Evolutionary conservation across 306 rosid genomes (phyloP).

Genomic region (Prinsepia uniflora): DNA sequence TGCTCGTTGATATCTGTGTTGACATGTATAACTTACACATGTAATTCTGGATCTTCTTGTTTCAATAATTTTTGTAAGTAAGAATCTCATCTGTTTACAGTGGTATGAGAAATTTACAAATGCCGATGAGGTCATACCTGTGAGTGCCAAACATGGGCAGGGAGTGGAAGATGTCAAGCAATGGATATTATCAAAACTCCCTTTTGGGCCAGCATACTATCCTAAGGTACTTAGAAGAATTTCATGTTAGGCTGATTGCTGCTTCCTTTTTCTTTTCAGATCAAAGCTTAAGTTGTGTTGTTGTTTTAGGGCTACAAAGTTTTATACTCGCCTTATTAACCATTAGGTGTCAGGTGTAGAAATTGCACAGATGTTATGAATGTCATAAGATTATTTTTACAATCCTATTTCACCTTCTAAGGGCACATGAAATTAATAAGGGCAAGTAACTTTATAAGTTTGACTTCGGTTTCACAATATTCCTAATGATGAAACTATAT

Average conservation of each 20-base stretch:
- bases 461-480: not conserved
- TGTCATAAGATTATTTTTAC: not conserved
- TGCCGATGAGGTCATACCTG: slow-evolving; percentile 94
- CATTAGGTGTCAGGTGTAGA: not conserved
- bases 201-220: slow-evolving; percentile 83
- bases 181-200: slow-evolving; percentile 92
- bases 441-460: not conserved
- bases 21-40: slow-evolving; percentile 17
- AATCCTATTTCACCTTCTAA: not conserved
- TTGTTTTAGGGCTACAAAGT: not conserved
- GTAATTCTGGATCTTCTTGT: slow-evolving; percentile 18
- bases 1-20: slow-evolving; percentile 32
- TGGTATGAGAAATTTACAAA: slow-evolving; percentile 86
- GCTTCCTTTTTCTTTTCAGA: not conserved
- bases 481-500: not conserved
- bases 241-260: not conserved
- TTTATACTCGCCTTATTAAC: slow-evolving; percentile 2
- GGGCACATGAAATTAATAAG: not conserved
- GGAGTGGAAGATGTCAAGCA: slow-evolving; percentile 90
- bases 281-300: not conserved
- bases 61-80: not conserved
- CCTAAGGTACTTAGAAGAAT: slow-evolving; percentile 62
- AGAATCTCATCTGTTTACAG: slow-evolving; percentile 40
- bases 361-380: not conserved
- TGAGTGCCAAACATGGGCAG: slow-evolving; percentile 92